phyloP scores from a whole-genome alignment of 225 moss, liverwort and hornwort genomes.

The Physcomitrium patens region DNA sequence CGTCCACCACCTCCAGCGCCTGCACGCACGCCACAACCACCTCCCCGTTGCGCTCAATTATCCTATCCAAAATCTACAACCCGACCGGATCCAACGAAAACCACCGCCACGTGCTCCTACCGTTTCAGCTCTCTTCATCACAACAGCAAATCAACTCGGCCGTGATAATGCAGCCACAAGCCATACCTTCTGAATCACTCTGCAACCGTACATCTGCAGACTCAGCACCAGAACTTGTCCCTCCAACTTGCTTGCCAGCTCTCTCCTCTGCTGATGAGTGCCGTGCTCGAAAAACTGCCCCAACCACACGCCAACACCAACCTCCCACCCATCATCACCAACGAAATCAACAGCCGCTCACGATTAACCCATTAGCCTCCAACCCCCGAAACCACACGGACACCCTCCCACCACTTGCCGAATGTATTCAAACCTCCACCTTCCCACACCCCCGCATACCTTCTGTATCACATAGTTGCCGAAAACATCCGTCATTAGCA shows the following conservation, averaged over 20 bases:
- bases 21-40: constrained; percentile 12
- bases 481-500: constrained; percentile 89
- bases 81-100: too few relatives aligned
- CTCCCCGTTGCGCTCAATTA: not conserved
- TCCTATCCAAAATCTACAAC: too few relatives aligned
- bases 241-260: constrained; percentile 67
- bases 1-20: constrained; percentile 80
- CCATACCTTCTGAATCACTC: constrained; percentile 74
- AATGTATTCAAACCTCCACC: not conserved
- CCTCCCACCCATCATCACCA: not conserved
- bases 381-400: not conserved
- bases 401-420: too few relatives aligned
- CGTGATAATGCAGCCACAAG: not conserved
- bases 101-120: too few relatives aligned
- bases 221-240: constrained; percentile 65
- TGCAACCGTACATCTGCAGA: constrained; percentile 79
- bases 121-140: not conserved
- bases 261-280: constrained; percentile 64
- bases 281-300: constrained; percentile 78
- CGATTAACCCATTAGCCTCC: not conserved
- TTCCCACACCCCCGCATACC: constrained; percentile 30
- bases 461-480: constrained; percentile 92
- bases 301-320: not conserved
- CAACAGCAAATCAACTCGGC: not conserved
- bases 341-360: too few relatives aligned